Evolutionary conservation across 129 eudicot species (phyloP).

Genomic region (Tagetes patula): DNA sequence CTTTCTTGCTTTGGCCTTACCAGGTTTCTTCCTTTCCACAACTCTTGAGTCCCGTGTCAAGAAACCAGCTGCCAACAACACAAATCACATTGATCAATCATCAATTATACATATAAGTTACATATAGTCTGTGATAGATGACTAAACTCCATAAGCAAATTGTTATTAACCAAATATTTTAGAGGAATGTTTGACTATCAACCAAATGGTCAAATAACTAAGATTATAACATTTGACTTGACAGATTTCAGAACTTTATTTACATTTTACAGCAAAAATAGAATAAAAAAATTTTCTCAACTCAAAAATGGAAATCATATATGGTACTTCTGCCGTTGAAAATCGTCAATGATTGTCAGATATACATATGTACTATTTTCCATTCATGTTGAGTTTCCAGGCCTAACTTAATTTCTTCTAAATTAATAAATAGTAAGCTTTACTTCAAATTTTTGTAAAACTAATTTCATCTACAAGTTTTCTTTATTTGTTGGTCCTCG

Average conservation of each 20-base stretch:
- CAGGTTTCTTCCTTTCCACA: slow-evolving; percentile 95
- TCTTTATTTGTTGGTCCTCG: not conserved
- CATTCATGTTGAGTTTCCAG: not conserved
- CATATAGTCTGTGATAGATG: not conserved
- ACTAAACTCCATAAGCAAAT: not conserved
- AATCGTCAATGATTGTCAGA: not conserved
- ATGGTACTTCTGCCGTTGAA: too few relatives aligned
- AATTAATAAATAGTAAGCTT: not conserved
- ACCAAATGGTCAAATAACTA: not conserved
- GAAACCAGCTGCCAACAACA: slow-evolving; percentile 66
- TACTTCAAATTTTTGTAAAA: not conserved
- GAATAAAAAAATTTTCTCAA: not conserved
- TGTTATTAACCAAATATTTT: not conserved
- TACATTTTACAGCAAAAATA: not conserved
- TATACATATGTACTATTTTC: not conserved
- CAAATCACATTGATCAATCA: slow-evolving; percentile 17
- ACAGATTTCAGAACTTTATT: not conserved
- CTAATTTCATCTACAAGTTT: not conserved
- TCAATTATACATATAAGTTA: not conserved
- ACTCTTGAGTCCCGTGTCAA: slow-evolving; percentile 87
- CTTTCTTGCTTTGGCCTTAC: slow-evolving; percentile 94
- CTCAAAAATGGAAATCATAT: not conserved
- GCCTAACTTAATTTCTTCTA: not conserved
- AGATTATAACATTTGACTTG: not conserved
- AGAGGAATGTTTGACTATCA: not conserved